Conservation (phyloP, 2,329 filamentous ascomycete species). For the Fusarium sacchari region DNA sequence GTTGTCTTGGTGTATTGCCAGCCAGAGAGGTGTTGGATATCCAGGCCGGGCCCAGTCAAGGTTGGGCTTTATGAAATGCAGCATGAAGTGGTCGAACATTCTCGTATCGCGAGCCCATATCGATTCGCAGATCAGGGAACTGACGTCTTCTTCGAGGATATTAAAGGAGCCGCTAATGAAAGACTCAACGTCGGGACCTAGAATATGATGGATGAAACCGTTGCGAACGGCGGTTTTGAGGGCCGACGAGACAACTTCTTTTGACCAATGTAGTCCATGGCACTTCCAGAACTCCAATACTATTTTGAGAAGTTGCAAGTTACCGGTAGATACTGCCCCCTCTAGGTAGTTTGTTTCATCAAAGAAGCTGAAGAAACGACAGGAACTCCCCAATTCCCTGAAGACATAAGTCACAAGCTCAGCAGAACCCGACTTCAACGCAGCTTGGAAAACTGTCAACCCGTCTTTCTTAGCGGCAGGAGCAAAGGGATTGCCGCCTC, state of each 20-base stretch:
- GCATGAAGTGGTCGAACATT: not conserved
- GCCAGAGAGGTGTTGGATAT: not conserved
- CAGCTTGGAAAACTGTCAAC: not conserved
- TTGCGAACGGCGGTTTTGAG: accelerated
- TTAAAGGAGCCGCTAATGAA: accelerated
- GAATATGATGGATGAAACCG: accelerated
- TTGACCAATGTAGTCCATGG: accelerated
- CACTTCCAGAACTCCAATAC: accelerated
- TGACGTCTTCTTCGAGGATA: accelerated
- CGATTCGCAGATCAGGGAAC: accelerated
- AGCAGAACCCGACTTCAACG: not conserved
- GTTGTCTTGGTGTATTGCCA: accelerated
- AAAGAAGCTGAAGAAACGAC: accelerated
- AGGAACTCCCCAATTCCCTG: not conserved
- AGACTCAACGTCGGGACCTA: too few species aligned
- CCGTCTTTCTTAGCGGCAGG: accelerated
- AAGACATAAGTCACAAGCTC: not conserved
- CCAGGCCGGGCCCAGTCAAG: not conserved
- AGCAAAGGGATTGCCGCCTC: not conserved
- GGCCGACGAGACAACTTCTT: accelerated
- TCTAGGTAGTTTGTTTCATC: not conserved
- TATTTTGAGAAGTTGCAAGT: accelerated
- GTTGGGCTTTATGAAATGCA: accelerated
- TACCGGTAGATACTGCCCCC: accelerated
- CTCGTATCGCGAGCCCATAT: accelerated